Evolutionary conservation across 495 filamentous ascomycete species (phyloP), one percentile per base, ranked within the genome.

Genomic region (Tirmania nivea): DNA sequence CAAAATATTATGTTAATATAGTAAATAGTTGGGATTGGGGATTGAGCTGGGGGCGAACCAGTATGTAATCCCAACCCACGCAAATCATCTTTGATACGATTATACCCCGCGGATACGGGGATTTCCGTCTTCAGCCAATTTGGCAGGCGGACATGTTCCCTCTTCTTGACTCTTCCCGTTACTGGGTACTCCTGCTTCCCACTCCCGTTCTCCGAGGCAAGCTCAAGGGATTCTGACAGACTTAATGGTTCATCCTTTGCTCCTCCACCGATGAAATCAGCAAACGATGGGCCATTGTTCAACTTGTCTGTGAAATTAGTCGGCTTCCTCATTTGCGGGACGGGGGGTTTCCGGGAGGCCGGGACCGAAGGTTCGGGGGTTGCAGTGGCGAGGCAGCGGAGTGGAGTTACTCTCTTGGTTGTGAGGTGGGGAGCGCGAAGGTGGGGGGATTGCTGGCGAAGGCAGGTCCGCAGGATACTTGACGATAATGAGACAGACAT

Each of bases 111-210:
- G 21, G 79, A 76, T 35, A 75, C 73, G 0, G 90, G 92, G 52
- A 97, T 87, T 1, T 87, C 84, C 0, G 89, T 96, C 71, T 96
- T 95, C 53, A 97, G 76, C 90, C 90, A 97, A 54, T 80, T 76
- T 35, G 90, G 90, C 25, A 97, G 71, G 14, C 92, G 79, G 42
- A 87, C 94, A 31, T 50, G 48, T 14, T 16, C 16, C 21, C 16
- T 19, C 48, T 50, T 50, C 12, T 12, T 31, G n/a, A 19, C 12
- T 12, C 11, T 12, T 10, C 11, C 25, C 5, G n/a, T 25, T 1
- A n/a, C 20, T 25, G n/a, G n/a, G 11, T 19, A 12, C 67, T 94
- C 88, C 83, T 80, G 68, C 71, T 71, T n/a, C 75, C 36, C 42
- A 36, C 35, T 31, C n/a, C 51, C 48, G 25, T 42, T 34, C 20